Evolutionary conservation across 1,284 basidiomycete genomes (phyloP), one percentile per base, ranked within the genome.

Genomic region (Pyrrhoderma noxium): DNA sequence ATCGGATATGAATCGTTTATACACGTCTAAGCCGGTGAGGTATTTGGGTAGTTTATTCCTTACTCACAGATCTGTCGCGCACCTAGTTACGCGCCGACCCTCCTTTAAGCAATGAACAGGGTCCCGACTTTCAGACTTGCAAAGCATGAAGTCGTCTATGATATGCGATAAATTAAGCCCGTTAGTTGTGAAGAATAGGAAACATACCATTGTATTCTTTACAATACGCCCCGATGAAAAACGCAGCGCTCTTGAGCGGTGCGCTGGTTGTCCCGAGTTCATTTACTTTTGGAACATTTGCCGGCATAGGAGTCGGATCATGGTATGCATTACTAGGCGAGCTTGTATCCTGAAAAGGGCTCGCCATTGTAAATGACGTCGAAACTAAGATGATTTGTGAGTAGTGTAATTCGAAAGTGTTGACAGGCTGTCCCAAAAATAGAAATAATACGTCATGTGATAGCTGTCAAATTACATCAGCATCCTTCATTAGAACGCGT

Each of bases 101-200:
- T 99, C 96, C 75, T 90, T 89, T 69, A 99, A 69, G 70, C 96
- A 99, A 69, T 96, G 92, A 34, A 69, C 92, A 11, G 96, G 92
- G 65, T 97, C 85, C 51, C 79, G 77, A 65, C 80, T 86, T 74
- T 98, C 93, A 45, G 80, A 75, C 75, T 99, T 99, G 81, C 96
- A 99, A 52, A 98, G 86, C 93, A 99, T 97, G 65, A 98, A 99
- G 74, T 99, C 95, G 80, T 97, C 93, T 96, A 64, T 41, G 51
- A 35, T 45, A 38, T 52, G 41, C 22, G 57, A 8, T 14, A 47
- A 9, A 21, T 39, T 23, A 19, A 13, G 8, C 39, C 16, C 40
- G 22, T 25, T 11, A 8, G 38, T 39, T 39, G 25, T 34, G 47
- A 37, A 43, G 41, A 18, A 11, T 25, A 8, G 23, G 3, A 36